These are phyloP conservation scores for Citrus australasica DNA, from an alignment of 345 rosid genomes.

Conservation along the genomic window DNA sequence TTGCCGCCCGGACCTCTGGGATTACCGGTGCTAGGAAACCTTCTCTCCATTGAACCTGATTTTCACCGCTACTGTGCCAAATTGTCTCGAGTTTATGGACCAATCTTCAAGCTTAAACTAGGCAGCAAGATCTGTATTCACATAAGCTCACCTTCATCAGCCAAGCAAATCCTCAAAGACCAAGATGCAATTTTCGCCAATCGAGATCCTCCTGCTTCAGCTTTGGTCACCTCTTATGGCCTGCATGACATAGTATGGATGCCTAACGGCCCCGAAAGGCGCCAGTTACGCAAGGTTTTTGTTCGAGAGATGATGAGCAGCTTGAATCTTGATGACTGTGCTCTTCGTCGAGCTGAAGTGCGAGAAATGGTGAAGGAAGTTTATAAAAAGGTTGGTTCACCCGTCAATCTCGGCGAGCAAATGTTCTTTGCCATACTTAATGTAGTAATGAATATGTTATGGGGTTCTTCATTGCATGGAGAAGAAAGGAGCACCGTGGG, in stretches of 20 bases:
- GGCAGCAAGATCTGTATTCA: slow-evolving; percentile 17
- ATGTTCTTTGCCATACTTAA: slow-evolving; percentile 25
- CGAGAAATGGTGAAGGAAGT: slow-evolving; percentile 20
- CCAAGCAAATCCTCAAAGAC: slow-evolving; percentile 17
- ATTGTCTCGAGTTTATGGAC: slow-evolving; percentile 19
- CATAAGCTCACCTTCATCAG: slow-evolving; percentile 12
- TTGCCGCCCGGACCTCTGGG: slow-evolving; percentile 20
- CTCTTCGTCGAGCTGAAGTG: slow-evolving; percentile 15
- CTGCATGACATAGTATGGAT: slow-evolving; percentile 15
- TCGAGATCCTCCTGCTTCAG: slow-evolving; percentile 15
- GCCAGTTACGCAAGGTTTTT: slow-evolving; percentile 15
- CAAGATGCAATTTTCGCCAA: slow-evolving; percentile 24
- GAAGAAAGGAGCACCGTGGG: slow-evolving; percentile 17
- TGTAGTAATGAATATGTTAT: slow-evolving; percentile 42
- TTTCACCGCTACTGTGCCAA: slow-evolving; percentile 12
- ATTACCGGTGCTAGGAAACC: slow-evolving; percentile 22
- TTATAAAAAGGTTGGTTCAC: slow-evolving; percentile 13
- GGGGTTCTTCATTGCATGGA: slow-evolving; percentile 42
- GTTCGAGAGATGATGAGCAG: slow-evolving; percentile 28
- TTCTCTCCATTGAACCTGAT: slow-evolving; percentile 21
- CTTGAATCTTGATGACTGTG: no score
- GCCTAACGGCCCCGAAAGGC: slow-evolving; percentile 18
- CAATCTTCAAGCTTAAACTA: slow-evolving; percentile 23
- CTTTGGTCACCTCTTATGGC: background rate
- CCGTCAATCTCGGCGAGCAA: slow-evolving; percentile 34